Evolutionary conservation across 352 stramenopile genomes (phyloP).

Genomic region (Blastocystis sp.): DNA sequence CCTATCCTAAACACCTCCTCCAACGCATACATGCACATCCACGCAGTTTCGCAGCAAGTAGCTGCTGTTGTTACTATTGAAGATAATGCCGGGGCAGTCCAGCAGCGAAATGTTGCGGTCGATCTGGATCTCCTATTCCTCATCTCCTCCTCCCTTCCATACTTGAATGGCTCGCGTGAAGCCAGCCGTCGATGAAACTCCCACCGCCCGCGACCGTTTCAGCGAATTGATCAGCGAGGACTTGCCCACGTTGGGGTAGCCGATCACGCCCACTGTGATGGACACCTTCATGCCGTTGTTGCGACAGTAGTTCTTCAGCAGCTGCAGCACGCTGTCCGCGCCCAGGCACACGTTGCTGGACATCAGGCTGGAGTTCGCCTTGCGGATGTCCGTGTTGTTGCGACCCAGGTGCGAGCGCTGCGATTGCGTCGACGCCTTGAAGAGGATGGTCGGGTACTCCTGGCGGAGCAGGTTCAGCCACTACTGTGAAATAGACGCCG

Average conservation of each 20-base stretch:
- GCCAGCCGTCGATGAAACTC: constrained; percentile 88
- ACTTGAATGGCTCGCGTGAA: constrained; percentile 92
- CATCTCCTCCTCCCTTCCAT: not conserved
- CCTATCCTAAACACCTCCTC: constrained; percentile 72
- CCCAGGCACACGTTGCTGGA: constrained; percentile 76
- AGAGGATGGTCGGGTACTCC: constrained; percentile 88
- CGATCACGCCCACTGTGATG: constrained; percentile 91
- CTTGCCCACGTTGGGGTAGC: constrained; percentile 94
- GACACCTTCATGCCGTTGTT: constrained; percentile 80
- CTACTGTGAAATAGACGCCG: constrained; percentile 60
- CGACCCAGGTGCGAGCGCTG: constrained; percentile 76
- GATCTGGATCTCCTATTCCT: constrained; percentile 85
- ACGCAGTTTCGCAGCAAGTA: constrained; percentile 90
- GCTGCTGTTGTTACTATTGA: constrained; percentile 81
- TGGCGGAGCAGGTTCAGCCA: constrained; percentile 89
- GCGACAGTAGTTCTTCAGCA: constrained; percentile 97
- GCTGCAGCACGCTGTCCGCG: constrained; percentile 89
- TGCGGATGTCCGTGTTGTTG: constrained; percentile 66
- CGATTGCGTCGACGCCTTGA: constrained; percentile 91
- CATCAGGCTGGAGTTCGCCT: constrained; percentile 52
- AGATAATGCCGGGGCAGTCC: constrained; percentile 95
- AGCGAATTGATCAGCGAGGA: constrained; percentile 90
- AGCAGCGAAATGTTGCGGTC: constrained; percentile 95
- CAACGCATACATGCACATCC: constrained; percentile 75
- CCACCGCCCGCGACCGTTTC: constrained; percentile 82